These are phyloP conservation scores for Clarireedia hainanense DNA, from an alignment of 2,329 filamentous ascomycete species.

Conservation along the genomic window DNA sequence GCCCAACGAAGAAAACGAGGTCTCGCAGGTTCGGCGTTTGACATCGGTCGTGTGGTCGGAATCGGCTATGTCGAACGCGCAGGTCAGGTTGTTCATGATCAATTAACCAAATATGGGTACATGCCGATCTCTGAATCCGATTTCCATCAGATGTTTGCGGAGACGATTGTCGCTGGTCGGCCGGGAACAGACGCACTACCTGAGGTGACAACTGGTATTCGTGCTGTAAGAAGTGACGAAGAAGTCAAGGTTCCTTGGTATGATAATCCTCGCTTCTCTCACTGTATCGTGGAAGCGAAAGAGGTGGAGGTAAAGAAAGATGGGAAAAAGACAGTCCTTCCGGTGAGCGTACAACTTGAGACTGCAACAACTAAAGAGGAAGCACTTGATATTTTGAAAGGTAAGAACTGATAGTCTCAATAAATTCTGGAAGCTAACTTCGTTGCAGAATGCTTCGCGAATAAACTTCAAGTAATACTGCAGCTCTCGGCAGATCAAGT, in stretches of 20 bases:
- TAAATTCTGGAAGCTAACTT: neutral
- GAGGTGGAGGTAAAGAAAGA: neutral
- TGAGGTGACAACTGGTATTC: neutral
- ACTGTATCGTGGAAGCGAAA: neutral
- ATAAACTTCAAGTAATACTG: neutral
- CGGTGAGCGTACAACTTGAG: neutral
- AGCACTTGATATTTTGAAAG: neutral
- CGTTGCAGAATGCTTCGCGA: neutral
- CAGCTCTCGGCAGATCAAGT: neutral
- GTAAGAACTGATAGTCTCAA: neutral
- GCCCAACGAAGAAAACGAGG: conserved; percentile 33
- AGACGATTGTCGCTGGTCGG: conserved; percentile 33
- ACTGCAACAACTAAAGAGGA: neutral
- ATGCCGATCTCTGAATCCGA: conserved; percentile 29
- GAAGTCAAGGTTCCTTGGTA: neutral
- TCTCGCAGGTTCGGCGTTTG: conserved; percentile 39
- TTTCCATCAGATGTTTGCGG: conserved; percentile 35
- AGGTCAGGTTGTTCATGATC: neutral
- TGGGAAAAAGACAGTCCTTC: neutral
- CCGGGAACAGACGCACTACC: neutral
- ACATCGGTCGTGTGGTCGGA: conserved; percentile 43
- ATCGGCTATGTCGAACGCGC: conserved; percentile 31
- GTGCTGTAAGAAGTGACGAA: neutral
- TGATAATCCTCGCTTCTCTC: neutral
- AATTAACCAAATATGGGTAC: conserved; percentile 11